Percentiles rank a stretch among this genome's conserved stretches.
Evolutionary conservation across 805 yeast species (phyloP).

Genomic region (Nakazawaea ernobii): DNA sequence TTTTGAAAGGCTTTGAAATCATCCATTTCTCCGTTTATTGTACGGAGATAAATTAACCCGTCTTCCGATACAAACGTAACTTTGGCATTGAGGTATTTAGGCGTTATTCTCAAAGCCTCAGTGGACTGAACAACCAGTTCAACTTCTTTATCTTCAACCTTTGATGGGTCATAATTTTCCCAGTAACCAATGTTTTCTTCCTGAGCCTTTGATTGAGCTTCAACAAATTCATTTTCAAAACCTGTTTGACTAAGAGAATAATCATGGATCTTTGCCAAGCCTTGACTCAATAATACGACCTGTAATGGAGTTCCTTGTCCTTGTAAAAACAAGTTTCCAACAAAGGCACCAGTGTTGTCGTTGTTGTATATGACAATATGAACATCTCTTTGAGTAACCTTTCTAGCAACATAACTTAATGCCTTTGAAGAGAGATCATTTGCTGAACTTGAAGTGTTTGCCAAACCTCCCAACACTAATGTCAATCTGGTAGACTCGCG

Average conservation of each 20-base stretch:
- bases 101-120: constrained; percentile 21
- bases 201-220: constrained; percentile 62
- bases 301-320: constrained; percentile 53
- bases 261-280: constrained; percentile 61
- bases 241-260: constrained; percentile 56
- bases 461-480: constrained; percentile 71
- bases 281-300: constrained; percentile 49
- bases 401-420: constrained; percentile 44
- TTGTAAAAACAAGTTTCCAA: constrained; percentile 59
- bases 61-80: constrained; percentile 40
- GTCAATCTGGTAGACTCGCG: constrained; percentile 66
- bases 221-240: constrained; percentile 44
- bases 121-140: constrained; percentile 15
- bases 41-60: constrained; percentile 43
- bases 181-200: constrained; percentile 56
- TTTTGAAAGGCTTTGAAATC: constrained; percentile 37
- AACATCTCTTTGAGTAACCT: constrained; percentile 67
- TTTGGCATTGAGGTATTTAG: constrained; percentile 43
- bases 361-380: constrained; percentile 60
- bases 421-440: constrained; percentile 45
- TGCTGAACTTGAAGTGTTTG: constrained; percentile 26
- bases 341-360: constrained; percentile 77
- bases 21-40: constrained; percentile 31
- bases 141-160: constrained; percentile 28
- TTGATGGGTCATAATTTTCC: constrained; percentile 46